Evolutionary conservation across 2,329 filamentous ascomycete genomes (phyloP).

Genomic region (Exophiala xenobiotica): DNA sequence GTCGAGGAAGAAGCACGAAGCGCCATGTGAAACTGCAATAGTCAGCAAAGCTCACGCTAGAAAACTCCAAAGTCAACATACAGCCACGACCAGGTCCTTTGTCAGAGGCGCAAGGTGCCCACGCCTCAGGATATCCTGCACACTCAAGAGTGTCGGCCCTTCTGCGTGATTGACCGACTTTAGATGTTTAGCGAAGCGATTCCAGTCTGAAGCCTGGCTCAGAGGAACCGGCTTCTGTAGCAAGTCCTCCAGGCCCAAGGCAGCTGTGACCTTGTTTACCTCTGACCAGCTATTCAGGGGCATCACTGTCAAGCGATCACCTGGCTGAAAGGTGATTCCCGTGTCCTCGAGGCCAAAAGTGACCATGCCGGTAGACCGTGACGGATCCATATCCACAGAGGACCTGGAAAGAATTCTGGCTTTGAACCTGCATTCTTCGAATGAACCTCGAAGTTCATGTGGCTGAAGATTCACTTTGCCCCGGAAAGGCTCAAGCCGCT

Average conservation of each 20-base stretch:
- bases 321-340: constrained; percentile 19
- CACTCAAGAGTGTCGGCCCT: constrained; percentile 7
- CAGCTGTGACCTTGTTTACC: constrained; percentile 17
- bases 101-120: constrained; percentile 20
- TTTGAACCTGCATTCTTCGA: constrained; percentile 23
- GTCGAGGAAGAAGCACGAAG: constrained; percentile 18
- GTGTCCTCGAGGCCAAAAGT: constrained; percentile 18
- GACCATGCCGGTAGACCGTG: constrained; percentile 15
- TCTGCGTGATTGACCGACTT: constrained; percentile 5
- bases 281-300: constrained; percentile 21
- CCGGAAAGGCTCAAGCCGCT: constrained; percentile 18
- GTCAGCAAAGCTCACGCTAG: too few relatives aligned
- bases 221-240: constrained; percentile 12
- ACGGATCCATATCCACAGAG: constrained; percentile 12
- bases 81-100: constrained; percentile 12
- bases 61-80: too few relatives aligned
- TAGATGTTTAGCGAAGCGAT: constrained; percentile 18
- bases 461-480: constrained; percentile 18
- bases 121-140: constrained; percentile 18
- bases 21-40: too few relatives aligned
- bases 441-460: constrained; percentile 15
- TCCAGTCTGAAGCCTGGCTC: constrained; percentile 8
- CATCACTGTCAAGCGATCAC: constrained; percentile 20
- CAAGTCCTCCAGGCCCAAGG: constrained; percentile 14
- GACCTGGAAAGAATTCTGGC: constrained; percentile 16